These are phyloP conservation scores for Calocybe cyanea DNA, from an alignment of 768 basidiomycete species.

Conservation along the genomic window DNA sequence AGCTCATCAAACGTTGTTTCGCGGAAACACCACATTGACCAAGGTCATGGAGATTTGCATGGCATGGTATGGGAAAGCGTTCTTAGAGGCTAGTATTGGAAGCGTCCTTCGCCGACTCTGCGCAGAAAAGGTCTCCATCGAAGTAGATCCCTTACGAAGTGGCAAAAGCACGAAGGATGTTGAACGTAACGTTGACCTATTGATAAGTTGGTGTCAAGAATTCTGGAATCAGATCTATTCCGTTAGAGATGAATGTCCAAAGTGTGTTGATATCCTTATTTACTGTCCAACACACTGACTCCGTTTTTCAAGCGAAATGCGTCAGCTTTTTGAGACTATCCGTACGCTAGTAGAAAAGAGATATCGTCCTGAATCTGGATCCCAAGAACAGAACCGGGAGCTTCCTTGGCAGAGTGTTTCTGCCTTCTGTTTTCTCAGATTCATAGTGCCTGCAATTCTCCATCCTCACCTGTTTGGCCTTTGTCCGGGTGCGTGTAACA, in stretches of 20 bases:
- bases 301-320: constrained; percentile 56
- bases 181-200: constrained; percentile 62
- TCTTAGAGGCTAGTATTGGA: constrained; percentile 80
- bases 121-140: constrained; percentile 71
- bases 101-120: constrained; percentile 64
- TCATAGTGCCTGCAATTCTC: constrained; percentile 88
- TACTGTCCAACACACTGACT: neutral
- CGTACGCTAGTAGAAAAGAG: constrained; percentile 69
- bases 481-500: constrained; percentile 58
- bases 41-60: constrained; percentile 80
- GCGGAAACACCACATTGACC: constrained; percentile 63
- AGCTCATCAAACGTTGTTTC: constrained; percentile 78
- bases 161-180: constrained; percentile 58
- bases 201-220: constrained; percentile 75
- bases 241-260: constrained; percentile 67
- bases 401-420: constrained; percentile 81
- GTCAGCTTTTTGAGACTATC: constrained; percentile 63
- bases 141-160: constrained; percentile 74
- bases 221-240: constrained; percentile 83
- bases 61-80: constrained; percentile 75
- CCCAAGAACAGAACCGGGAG: constrained; percentile 44
- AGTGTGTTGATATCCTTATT: constrained; percentile 40
- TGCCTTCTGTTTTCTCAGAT: constrained; percentile 86
- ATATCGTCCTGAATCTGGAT: constrained; percentile 39
- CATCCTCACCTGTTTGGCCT: constrained; percentile 83